Evolutionary conservation across 805 yeast genomes (phyloP), one percentile per base, ranked within the genome.

Genomic region (Yarrowia sp.): DNA sequence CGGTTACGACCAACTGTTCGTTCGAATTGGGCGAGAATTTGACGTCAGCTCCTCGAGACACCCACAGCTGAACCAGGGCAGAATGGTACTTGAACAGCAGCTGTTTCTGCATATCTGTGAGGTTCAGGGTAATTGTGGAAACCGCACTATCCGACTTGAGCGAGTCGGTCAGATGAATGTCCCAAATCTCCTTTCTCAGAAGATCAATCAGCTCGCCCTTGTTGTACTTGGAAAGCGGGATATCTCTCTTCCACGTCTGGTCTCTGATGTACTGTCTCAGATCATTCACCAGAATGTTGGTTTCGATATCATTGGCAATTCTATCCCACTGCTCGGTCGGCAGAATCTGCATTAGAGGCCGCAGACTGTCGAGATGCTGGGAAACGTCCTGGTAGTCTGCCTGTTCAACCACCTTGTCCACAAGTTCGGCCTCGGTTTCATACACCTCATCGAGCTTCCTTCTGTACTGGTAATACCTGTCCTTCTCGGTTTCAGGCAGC

Each of bases 51-150:
- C 65, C 65, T 1, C 65, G 52, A 12, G 52, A 10, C 9, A 45
- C 65, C 65, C 65, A 59, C 19, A 59, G 35, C 11, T 45, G 52
- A 9, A 59, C 65, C 35, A 59, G 52, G 10, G 32, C 35, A 32
- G 15, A 45, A 7, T 59, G 65, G 52, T 16, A 35, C 42, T 45
- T 45, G 65, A 59, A 59, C 19, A 59, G 42, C 3, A 59, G 16
- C 16, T 32, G 2, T 11, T 59, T 59, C 14, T 59, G 35, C 3
- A 35, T 35, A 1, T 43, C 52, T 2, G 52, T 9, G 12, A 59
- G 52, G 4, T 8, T 22, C 41, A 58, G 43, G 3, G 42, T 12
- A 2, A 15, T 12, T 3, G 16, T 12, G 32, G 50, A 4, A 7
- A 16, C 15, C 1, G 15, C 8, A 2, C 8, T 12, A 14, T 7